Percentiles rank a stretch among this genome's conserved stretches.
Conservation (phyloP, 192 early-diverging fungal species). For the Oehlia diaphana region DNA sequence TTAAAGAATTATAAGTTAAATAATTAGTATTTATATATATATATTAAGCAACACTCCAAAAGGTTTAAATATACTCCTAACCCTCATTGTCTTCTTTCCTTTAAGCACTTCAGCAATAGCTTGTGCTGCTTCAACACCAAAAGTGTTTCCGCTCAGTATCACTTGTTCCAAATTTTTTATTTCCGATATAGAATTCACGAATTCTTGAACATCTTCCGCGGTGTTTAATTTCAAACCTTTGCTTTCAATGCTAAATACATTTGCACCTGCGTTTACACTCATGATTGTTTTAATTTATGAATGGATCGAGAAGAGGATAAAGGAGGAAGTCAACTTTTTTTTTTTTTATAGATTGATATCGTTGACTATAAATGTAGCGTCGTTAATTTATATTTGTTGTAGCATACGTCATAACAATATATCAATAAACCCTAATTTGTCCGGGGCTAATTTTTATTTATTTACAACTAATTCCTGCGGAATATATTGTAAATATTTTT, state of each 20-base stretch:
- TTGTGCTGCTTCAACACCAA: constrained; percentile 86
- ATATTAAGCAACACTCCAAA: not conserved
- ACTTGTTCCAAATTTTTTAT: constrained; percentile 69
- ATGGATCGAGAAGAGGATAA: not conserved
- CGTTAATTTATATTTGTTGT: no score
- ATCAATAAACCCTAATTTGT: no score
- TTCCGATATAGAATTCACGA: constrained; percentile 68
- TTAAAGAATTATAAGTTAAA: not conserved
- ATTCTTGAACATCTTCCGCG: constrained; percentile 75
- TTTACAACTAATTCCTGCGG: no score
- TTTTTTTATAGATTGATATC: not conserved
- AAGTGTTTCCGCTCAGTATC: constrained; percentile 85
- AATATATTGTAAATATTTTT: no score
- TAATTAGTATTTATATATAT: not conserved
- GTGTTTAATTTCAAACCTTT: constrained; percentile 87
- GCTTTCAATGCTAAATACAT: constrained; percentile 81
- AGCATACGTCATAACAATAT: no score
- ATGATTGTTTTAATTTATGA: not conserved
- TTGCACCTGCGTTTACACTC: not conserved
- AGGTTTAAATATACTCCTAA: constrained; percentile 39
- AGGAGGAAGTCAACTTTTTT: not conserved
- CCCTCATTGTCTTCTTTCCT: constrained; percentile 70
- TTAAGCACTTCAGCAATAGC: constrained; percentile 74
- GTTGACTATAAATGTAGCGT: no score
- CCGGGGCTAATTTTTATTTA: no score